Base-by-base conservation (phyloP, 1,284 basidiomycete genomes). In the Apiotrichum gracile region DNA sequence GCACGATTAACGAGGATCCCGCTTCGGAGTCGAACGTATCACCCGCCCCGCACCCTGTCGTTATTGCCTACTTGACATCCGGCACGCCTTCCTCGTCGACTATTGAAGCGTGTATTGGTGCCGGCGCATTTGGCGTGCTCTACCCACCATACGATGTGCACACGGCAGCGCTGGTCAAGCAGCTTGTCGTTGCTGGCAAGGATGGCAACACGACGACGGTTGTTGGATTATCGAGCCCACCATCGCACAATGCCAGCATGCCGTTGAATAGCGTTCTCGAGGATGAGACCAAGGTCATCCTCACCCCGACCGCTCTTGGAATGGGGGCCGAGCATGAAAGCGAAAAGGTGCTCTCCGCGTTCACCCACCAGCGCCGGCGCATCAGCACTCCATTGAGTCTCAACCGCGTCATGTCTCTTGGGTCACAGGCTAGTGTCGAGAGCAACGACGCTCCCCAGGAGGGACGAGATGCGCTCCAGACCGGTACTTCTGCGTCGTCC, bases 41-140 rank as follows among this genome's bases (percentile, higher is more conserved):
- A 41, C 26, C 27, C 44, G 1, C 60, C 62, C 17, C 14, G 40
- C 33, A 34, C 14, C 63, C 67, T 5, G 52, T 73, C 34, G 62
- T 76, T 33, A 54, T 76, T 24, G 73, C 70, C 2, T 76, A 74
- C 52, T 68, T 68, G 7, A 66, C 74, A 29, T 69, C 71, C 35
- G 68, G 70, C 3, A 64, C 63, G 4, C 49, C 73, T 5, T 60
- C 67, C 1, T 51, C 61, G 7, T 44, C 57, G 3, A 67, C 70
- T 1, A 63, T 73, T 5, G 52, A 61, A 3, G 61, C 63, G 4
- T 74, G 70, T 51, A 48, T 74, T 6, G 47, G 51, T n/a, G 68
- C 67, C 6, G 73, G 74, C 8, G 70, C 71, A 0, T 57, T 65
- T 1, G 72, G 72, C 17, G 71, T 76, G 0, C 58, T 76, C 10